Evolutionary conservation across 2,329 filamentous ascomycete species (phyloP).

Genomic region (Cryphonectria radicalis): DNA sequence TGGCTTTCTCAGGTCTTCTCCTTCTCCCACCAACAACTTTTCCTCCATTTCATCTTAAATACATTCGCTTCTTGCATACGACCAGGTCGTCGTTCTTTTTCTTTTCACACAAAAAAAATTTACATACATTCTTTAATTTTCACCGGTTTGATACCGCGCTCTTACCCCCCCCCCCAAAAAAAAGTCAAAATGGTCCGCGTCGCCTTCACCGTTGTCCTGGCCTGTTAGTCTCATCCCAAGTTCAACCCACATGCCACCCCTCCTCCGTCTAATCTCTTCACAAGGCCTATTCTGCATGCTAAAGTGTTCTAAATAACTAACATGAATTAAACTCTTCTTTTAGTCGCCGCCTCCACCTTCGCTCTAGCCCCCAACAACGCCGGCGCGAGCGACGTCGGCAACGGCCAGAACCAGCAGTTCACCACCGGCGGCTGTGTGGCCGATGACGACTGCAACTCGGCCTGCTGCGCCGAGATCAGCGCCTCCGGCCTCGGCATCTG

Average conservation of each 20-base stretch:
- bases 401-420: conserved; percentile 37
- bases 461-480: conserved; percentile 38
- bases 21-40: background rate
- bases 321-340: background rate
- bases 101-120: background rate
- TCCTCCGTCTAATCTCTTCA: background rate
- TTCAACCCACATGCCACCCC: background rate
- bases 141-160: conserved; percentile 25
- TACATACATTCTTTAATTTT: background rate
- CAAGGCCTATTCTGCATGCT: background rate
- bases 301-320: background rate
- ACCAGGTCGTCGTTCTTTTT: conserved; percentile 22
- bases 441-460: conserved; percentile 38
- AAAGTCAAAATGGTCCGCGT: conserved; percentile 40
- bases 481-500: conserved; percentile 38
- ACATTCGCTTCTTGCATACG: conserved; percentile 2
- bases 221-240: conserved; percentile 32
- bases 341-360: conserved; percentile 36
- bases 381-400: conserved; percentile 39
- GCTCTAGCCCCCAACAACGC: conserved; percentile 40
- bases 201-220: conserved; percentile 34
- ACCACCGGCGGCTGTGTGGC: conserved; percentile 41
- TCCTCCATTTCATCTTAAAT: conserved; percentile 2
- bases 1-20: background rate
- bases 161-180: conserved; percentile 50